A percentile compares a stretch with the other conserved stretches of the same genome.
These are phyloP conservation scores for Trametes cingulata DNA, from an alignment of 768 basidiomycete species.

Conservation along the genomic window DNA sequence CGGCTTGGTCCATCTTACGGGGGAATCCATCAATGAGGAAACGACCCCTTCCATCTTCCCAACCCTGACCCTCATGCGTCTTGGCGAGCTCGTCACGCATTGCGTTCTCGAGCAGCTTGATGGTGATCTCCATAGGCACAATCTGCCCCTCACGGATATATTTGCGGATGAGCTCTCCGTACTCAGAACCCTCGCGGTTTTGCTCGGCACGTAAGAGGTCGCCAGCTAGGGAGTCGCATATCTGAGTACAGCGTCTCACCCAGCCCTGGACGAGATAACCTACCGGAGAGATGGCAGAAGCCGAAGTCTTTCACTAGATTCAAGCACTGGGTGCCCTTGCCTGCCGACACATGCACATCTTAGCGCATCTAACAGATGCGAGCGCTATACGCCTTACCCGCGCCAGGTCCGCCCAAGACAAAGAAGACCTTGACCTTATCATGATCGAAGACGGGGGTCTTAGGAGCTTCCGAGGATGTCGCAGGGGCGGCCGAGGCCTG, in stretches of 20 bases:
- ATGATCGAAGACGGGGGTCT: conserved; percentile 59
- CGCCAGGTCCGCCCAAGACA: conserved; percentile 96
- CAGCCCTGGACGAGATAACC: conserved; percentile 20
- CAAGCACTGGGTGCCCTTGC: conserved; percentile 95
- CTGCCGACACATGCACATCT: conserved; percentile 39
- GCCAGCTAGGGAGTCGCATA: conserved; percentile 60
- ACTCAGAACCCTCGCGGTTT: conserved; percentile 77
- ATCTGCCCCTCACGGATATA: conserved; percentile 92
- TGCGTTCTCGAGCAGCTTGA: conserved; percentile 92
- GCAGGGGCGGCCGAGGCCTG: neutral
- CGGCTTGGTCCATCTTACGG: conserved; percentile 97
- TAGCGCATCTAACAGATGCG: neutral
- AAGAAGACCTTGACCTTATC: conserved; percentile 85
- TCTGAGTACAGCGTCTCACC: neutral
- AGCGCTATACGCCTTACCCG: conserved; percentile 52
- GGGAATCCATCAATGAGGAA: conserved; percentile 99
- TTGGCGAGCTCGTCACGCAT: conserved; percentile 66
- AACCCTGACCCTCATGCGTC: conserved; percentile 48
- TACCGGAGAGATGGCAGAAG: conserved; percentile 94
- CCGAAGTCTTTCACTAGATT: conserved; percentile 80
- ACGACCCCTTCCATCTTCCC: conserved; percentile 72
- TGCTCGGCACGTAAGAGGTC: conserved; percentile 97
- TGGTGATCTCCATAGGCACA: conserved; percentile 95
- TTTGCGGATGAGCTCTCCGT: conserved; percentile 80
- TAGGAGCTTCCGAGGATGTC: neutral